Evolutionary conservation across 225 moss, liverwort and hornwort species (phyloP).

Genomic region (Pseudisothecium myosuroides): DNA sequence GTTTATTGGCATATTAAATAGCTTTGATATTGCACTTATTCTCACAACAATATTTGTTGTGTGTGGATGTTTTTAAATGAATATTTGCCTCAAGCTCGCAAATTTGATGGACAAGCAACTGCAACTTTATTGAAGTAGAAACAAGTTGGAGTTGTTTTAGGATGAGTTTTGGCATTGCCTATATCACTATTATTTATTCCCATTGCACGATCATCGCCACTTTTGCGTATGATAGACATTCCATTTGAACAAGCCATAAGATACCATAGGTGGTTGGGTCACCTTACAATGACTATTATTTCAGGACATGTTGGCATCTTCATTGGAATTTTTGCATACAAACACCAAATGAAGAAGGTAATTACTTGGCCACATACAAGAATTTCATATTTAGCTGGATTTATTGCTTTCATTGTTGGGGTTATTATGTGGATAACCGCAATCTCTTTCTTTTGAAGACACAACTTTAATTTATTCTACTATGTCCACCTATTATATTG

Average conservation of each 20-base stretch:
- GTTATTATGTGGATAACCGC: not conserved
- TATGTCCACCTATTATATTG: not conserved
- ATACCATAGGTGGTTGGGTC: not conserved
- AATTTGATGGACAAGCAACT: not conserved
- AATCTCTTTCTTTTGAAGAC: not conserved
- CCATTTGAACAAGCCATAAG: not conserved
- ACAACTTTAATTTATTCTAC: not conserved
- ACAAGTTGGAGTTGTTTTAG: not conserved
- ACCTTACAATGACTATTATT: not conserved
- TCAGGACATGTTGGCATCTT: not conserved
- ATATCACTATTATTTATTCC: not conserved
- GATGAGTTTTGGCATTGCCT: not conserved
- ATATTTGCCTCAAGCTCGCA: not conserved
- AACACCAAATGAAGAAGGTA: not conserved
- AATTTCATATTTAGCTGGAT: not conserved
- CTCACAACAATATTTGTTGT: not conserved
- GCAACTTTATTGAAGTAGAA: not conserved
- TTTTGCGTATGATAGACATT: not conserved
- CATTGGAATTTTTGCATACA: not conserved
- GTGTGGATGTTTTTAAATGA: not conserved
- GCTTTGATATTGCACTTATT: not conserved
- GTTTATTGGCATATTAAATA: not conserved
- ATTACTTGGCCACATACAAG: not conserved
- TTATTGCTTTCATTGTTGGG: not conserved
- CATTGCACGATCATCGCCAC: not conserved